These are phyloP conservation scores for Mortierella claussenii DNA, from an alignment of 192 early-diverging fungal species.

Conservation along the genomic window DNA sequence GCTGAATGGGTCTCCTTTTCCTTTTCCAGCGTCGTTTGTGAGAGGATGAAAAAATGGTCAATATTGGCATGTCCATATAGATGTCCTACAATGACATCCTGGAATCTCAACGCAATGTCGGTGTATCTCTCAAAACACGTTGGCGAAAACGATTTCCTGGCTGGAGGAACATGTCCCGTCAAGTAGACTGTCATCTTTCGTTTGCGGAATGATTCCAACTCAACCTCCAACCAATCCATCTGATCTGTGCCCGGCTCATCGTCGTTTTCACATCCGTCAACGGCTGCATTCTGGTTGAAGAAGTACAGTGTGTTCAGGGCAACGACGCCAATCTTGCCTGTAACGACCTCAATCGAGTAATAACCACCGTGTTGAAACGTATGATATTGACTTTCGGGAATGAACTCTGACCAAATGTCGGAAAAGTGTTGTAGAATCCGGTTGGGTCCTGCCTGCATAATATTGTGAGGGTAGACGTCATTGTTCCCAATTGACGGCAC, in stretches of 20 bases:
- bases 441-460: conserved; percentile 57
- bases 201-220: conserved; percentile 59
- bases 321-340: conserved; percentile 62
- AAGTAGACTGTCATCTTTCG: conserved; percentile 64
- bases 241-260: conserved; percentile 72
- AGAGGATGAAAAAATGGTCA: conserved; percentile 73
- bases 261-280: conserved; percentile 66
- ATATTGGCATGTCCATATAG: conserved; percentile 82
- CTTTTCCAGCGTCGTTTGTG: conserved; percentile 26
- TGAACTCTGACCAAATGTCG: conserved; percentile 65
- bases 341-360: conserved; percentile 66
- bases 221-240: conserved; percentile 74
- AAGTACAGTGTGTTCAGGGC: conserved; percentile 82
- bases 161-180: conserved; percentile 75
- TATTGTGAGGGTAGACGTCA: conserved; percentile 75
- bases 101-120: conserved; percentile 51
- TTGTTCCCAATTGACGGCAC: conserved; percentile 74
- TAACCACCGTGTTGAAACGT: conserved; percentile 77
- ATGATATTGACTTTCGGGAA: conserved; percentile 68
- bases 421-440: conserved; percentile 56
- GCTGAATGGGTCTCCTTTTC: background rate
- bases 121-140: conserved; percentile 58
- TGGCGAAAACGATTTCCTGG: conserved; percentile 52
- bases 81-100: conserved; percentile 71
- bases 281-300: conserved; percentile 73